Evolutionary conservation across 2,329 filamentous ascomycete species (phyloP), one percentile per base, ranked within the genome.

Genomic region (Podosphaera leucotricha): DNA sequence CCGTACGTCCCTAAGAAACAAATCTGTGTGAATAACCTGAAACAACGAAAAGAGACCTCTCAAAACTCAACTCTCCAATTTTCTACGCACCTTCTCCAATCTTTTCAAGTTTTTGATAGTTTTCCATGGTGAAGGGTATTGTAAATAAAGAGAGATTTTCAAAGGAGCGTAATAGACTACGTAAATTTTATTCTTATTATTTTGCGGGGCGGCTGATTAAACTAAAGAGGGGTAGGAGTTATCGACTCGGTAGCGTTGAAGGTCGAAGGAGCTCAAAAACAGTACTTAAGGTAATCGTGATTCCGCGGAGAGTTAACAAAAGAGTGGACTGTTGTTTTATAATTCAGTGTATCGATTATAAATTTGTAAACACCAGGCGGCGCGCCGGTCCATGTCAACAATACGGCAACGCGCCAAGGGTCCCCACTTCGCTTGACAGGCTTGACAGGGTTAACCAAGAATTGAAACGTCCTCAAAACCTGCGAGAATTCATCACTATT

Each of bases 21-120:
- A 45, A 38, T 33, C 38, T 55, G 35, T 54, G 50, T 46, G 48
- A 46, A 4, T 42, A 42, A 41, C 18, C 41, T 13, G 43, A 30
- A 30, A 28, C 24, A 28, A 43, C n/a, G 43, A 40, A 46, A 28
- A 44, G 19, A 21, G n/a, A 35, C 36, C n/a, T 38, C n/a, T 46
- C 28, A 38, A 38, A 33, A 28, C 28, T 3, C n/a, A 20, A 38
- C 15, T 45, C 18, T 3, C 21, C 3, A 33, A 8, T 10, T 45
- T 50, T 44, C 44, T 41, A 60, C 71, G 55, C 65, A 90, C 85
- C 85, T 73, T 93, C 85, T 62, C 85, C 85, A 57, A 93, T 85
- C 70, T 93, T 93, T 67, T 93, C 85, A 57, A 93, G 72, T 66
- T 92, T 92, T 65, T 92, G 82, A 62, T 93, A 93, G 65, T 92